Evolutionary conservation across 2,329 filamentous ascomycete genomes (phyloP).

Genomic region (Neopestalotiopsis sp.): DNA sequence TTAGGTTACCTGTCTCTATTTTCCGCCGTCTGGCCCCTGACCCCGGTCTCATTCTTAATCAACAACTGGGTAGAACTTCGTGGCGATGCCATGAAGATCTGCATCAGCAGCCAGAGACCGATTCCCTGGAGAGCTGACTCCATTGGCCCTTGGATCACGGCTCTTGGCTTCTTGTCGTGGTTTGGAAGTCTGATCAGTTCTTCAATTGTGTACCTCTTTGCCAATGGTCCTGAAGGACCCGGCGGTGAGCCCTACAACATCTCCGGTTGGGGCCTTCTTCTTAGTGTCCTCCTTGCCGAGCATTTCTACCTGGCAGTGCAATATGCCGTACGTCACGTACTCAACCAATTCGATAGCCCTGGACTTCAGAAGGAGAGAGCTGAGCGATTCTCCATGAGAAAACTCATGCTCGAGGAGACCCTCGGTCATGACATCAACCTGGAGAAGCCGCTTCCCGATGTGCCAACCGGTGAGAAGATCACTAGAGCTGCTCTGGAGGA

Average conservation of each 20-base stretch:
- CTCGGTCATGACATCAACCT: constrained; percentile 60
- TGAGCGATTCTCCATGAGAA: constrained; percentile 81
- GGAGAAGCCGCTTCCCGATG: constrained; percentile 52
- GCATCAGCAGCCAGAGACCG: constrained; percentile 84
- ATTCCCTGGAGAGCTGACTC: constrained; percentile 90
- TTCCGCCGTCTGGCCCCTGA: constrained; percentile 93
- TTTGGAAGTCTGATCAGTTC: constrained; percentile 86
- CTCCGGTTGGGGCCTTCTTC: constrained; percentile 78
- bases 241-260: constrained; percentile 73
- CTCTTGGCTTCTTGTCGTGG: constrained; percentile 90
- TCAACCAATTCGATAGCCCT: constrained; percentile 83
- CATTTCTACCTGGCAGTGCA: constrained; percentile 86
- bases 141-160: constrained; percentile 90
- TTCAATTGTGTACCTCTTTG: constrained; percentile 89
- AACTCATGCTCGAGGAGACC: constrained; percentile 77
- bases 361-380: constrained; percentile 84
- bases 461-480: constrained; percentile 64
- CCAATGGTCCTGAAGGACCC: constrained; percentile 67
- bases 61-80: constrained; percentile 98
- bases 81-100: constrained; percentile 93
- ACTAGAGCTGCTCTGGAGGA: constrained; percentile 70
- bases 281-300: constrained; percentile 84
- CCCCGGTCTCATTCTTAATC: constrained; percentile 83
- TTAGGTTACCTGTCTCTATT: constrained; percentile 88
- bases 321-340: constrained; percentile 71